A percentile compares a stretch with the other conserved stretches of the same genome.
These are phyloP conservation scores for Falciphora oryzae DNA, from an alignment of 2,329 filamentous ascomycete species.

Conservation along the genomic window DNA sequence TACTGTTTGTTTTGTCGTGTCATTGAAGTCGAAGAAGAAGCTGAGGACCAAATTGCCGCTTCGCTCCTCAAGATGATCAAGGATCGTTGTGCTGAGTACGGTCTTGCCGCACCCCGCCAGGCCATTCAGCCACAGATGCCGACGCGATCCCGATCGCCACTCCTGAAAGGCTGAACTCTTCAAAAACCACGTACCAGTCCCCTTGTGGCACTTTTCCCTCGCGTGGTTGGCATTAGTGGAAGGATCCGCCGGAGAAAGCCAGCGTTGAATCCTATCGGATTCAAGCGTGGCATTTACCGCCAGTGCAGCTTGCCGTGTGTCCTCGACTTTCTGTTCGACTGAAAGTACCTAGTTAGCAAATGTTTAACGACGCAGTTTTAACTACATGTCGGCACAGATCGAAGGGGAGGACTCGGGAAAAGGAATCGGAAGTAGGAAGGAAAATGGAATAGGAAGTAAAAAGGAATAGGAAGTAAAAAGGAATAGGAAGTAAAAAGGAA, in stretches of 20 bases:
- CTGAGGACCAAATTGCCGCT: too few species aligned
- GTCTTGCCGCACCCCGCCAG: neutral
- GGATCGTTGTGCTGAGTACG: neutral
- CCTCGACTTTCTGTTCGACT: slow-evolving; percentile 1
- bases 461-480: too few species aligned
- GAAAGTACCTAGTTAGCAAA: neutral
- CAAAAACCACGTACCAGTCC: neutral
- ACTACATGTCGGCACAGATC: neutral
- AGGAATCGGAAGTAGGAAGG: too few species aligned
- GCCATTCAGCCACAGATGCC: neutral
- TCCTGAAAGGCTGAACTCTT: neutral
- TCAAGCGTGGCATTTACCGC: neutral
- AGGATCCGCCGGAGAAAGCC: neutral
- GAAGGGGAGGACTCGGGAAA: too few species aligned
- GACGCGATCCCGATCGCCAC: neutral
- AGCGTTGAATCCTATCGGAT: neutral
- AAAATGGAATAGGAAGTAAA: too few species aligned
- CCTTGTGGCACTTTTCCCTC: neutral
- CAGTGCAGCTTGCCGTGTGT: neutral
- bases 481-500: too few species aligned
- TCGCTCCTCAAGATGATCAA: too few species aligned
- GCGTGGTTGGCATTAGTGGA: slow-evolving; percentile 1
- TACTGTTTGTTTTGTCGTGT: neutral
- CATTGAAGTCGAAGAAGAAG: neutral
- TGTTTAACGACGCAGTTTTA: neutral